Evolutionary conservation across 169 alveolate genomes (phyloP).

Genomic region (Blepharisma undulans): DNA sequence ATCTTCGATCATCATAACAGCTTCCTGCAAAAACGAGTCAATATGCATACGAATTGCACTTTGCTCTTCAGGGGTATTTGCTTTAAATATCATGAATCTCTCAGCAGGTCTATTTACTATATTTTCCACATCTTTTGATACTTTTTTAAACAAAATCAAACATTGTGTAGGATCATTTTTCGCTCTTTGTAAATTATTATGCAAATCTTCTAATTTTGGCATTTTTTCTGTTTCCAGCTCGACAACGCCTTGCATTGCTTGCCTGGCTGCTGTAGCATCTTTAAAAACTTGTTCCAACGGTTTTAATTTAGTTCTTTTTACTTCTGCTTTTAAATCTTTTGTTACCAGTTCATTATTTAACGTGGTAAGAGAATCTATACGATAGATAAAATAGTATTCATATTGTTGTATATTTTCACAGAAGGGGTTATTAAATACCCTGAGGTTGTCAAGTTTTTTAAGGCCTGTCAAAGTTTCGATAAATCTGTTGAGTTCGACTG

Average conservation of each 20-base stretch:
- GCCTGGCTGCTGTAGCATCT: background rate
- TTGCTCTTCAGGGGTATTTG: slow-evolving; percentile 31
- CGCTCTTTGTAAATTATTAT: slow-evolving; percentile 14
- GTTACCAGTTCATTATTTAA: background rate
- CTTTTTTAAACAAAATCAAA: slow-evolving; percentile 2
- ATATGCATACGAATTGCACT: slow-evolving; percentile 14
- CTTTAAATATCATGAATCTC: slow-evolving; percentile 17
- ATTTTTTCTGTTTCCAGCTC: background rate
- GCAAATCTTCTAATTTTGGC: slow-evolving; percentile 28
- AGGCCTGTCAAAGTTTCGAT: background rate
- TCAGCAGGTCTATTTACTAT: slow-evolving; percentile 31
- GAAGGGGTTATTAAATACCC: slow-evolving; percentile 26
- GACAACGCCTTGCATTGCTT: background rate
- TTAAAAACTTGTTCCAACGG: background rate
- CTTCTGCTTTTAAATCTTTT: background rate
- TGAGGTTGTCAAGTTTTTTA: background rate
- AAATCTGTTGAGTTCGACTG: background rate
- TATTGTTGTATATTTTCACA: slow-evolving; percentile 2
- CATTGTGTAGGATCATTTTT: slow-evolving; percentile 26
- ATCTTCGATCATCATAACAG: slow-evolving; percentile 33
- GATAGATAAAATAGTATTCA: slow-evolving; percentile 9
- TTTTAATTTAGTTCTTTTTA: background rate
- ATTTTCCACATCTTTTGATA: slow-evolving; percentile 17
- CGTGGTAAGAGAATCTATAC: background rate
- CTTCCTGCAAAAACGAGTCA: slow-evolving; percentile 37